Conservation (phyloP, 805 yeast species). For the Novakomyces olei region DNA sequence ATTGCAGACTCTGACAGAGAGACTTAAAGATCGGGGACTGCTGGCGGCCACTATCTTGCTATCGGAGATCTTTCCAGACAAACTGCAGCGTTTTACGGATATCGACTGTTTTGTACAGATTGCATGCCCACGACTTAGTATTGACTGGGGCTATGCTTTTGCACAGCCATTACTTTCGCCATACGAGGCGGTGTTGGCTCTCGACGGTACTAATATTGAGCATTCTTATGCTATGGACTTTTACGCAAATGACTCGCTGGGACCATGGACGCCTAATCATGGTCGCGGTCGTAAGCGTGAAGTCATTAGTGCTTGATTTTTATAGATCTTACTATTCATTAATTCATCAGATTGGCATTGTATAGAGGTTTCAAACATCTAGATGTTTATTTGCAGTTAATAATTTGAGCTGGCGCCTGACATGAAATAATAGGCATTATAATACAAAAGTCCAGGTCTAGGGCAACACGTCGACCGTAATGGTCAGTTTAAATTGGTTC, state of each 20-base stretch:
- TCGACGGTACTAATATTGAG: slow-evolving; percentile 51
- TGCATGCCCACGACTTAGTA: slow-evolving; percentile 87
- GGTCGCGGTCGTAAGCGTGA: background rate
- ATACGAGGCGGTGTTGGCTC: slow-evolving; percentile 81
- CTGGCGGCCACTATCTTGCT: slow-evolving; percentile 60
- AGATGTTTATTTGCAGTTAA: too few relatives aligned
- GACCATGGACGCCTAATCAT: slow-evolving; percentile 8
- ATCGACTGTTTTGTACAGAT: slow-evolving; percentile 91
- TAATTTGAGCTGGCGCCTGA: too few relatives aligned
- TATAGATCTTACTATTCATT: too few relatives aligned
- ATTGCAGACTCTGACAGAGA: slow-evolving; percentile 37
- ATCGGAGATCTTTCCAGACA: slow-evolving; percentile 84
- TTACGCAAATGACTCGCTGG: slow-evolving; percentile 53
- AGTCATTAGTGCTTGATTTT: too few relatives aligned
- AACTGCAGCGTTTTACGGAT: slow-evolving; percentile 75
- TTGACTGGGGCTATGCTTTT: slow-evolving; percentile 98
- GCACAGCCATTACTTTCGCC: slow-evolving; percentile 81
- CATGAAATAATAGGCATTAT: too few relatives aligned
- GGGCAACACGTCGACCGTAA: too few relatives aligned
- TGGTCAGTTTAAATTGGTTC: too few relatives aligned
- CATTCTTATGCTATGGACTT: slow-evolving; percentile 86
- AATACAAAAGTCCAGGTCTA: too few relatives aligned
- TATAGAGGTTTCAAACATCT: too few relatives aligned
- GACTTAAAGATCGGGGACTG: slow-evolving; percentile 32
- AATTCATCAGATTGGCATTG: too few relatives aligned